Conservation (phyloP, 495 filamentous ascomycete species). For the Cairneyella variabilis region DNA sequence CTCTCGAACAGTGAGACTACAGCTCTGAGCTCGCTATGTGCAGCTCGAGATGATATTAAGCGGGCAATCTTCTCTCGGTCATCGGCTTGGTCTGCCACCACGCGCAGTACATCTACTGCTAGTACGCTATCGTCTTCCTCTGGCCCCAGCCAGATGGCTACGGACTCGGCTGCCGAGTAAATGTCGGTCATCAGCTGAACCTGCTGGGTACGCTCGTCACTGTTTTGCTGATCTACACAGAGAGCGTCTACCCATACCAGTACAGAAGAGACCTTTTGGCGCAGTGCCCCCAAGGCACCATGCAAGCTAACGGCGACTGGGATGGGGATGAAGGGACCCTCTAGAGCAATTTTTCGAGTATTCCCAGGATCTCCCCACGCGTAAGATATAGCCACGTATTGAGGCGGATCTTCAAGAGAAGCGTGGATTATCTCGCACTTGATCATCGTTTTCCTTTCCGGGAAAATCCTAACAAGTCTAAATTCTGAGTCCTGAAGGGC, state of each 20-base stretch:
- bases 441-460: no score
- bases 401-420: neutral
- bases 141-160: neutral
- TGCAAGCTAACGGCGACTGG: neutral
- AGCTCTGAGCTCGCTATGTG: neutral
- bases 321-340: neutral
- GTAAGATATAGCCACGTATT: slow-evolving; percentile 1
- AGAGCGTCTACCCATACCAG: neutral
- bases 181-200: neutral
- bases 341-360: neutral
- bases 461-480: no score
- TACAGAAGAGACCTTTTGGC: neutral
- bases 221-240: neutral
- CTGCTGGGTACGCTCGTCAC: neutral
- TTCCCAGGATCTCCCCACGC: neutral
- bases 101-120: neutral
- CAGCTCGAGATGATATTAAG: neutral
- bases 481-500: no score
- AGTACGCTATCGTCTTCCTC: slow-evolving; percentile 1
- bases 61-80: neutral
- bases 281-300: neutral
- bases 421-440: neutral
- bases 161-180: neutral
- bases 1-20: neutral
- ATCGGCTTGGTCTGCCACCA: neutral